These are phyloP conservation scores for Raddia guianensis DNA, from an alignment of 176 grass and related monocot species.

Conservation along the genomic window DNA sequence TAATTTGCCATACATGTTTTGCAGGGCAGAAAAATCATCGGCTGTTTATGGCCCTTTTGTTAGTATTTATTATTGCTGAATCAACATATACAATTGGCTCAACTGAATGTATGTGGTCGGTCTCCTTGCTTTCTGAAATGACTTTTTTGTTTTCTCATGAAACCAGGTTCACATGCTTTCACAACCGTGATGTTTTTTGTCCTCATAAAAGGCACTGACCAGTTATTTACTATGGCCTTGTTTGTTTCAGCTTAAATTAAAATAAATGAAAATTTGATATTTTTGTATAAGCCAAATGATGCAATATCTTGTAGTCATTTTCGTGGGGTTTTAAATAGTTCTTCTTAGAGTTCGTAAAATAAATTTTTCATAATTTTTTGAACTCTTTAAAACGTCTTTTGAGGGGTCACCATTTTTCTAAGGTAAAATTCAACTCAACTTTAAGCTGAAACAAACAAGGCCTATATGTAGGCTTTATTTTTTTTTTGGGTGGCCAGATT, in stretches of 20 bases:
- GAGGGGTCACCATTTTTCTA: no score
- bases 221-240: background rate
- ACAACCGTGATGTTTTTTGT: background rate
- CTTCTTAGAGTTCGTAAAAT: no score
- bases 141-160: background rate
- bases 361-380: no score
- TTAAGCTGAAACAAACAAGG: no score
- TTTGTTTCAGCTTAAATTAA: no score
- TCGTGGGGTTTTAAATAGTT: no score
- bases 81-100: conserved; percentile 95
- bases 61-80: conserved; percentile 92
- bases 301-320: no score
- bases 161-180: conserved; percentile 16
- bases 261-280: no score
- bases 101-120: conserved; percentile 70
- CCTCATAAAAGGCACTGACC: background rate
- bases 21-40: conserved; percentile 87
- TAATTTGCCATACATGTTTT: conserved; percentile 35
- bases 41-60: conserved; percentile 86
- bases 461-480: background rate
- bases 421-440: no score
- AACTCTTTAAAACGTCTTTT: no score
- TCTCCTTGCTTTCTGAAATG: conserved; percentile 38
- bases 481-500: background rate
- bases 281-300: no score